phyloP scores from a whole-genome alignment of 2,329 filamentous ascomycete genomes.

The Mariannaea elegans region DNA sequence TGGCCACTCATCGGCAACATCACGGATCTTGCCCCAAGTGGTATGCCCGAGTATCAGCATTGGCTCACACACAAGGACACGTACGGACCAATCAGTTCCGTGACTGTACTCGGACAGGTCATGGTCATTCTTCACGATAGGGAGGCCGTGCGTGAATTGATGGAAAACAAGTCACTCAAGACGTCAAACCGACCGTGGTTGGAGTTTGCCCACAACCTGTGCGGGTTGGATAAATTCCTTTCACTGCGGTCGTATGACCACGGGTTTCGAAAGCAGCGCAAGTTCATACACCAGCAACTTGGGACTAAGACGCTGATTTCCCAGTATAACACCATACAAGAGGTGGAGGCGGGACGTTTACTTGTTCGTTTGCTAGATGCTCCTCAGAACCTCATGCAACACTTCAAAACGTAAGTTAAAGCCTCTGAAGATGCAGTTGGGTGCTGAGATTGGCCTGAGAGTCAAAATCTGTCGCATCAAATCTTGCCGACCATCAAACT shows the following conservation, averaged over 20 bases:
- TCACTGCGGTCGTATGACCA: constrained; percentile 30
- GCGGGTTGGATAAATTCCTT: constrained; percentile 32
- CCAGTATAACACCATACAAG: constrained; percentile 35
- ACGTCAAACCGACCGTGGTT: constrained; percentile 44
- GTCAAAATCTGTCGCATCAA: not conserved
- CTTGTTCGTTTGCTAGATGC: constrained; percentile 34
- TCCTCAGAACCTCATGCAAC: constrained; percentile 31
- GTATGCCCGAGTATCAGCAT: constrained; percentile 48
- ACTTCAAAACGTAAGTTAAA: constrained; percentile 43
- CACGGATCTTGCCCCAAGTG: constrained; percentile 53
- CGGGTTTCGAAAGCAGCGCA: constrained; percentile 35
- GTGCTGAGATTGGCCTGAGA: too few relatives aligned
- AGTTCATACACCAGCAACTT: constrained; percentile 42
- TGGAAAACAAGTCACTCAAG: constrained; percentile 46
- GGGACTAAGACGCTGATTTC: constrained; percentile 33
- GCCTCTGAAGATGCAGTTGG: too few relatives aligned
- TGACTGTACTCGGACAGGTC: constrained; percentile 51
- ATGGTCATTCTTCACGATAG: constrained; percentile 51
- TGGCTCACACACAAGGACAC: constrained; percentile 52
- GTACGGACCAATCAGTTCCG: constrained; percentile 50
- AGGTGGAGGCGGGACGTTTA: constrained; percentile 39
- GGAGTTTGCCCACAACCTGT: constrained; percentile 33
- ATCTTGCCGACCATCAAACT: not conserved
- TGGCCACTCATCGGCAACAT: constrained; percentile 61
- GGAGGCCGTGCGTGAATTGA: constrained; percentile 45